A percentile compares a stretch with the other conserved stretches of the same genome.
These are phyloP conservation scores for Penicillium sp. DNA, from an alignment of 2,329 filamentous ascomycete genomes.

Conservation along the genomic window DNA sequence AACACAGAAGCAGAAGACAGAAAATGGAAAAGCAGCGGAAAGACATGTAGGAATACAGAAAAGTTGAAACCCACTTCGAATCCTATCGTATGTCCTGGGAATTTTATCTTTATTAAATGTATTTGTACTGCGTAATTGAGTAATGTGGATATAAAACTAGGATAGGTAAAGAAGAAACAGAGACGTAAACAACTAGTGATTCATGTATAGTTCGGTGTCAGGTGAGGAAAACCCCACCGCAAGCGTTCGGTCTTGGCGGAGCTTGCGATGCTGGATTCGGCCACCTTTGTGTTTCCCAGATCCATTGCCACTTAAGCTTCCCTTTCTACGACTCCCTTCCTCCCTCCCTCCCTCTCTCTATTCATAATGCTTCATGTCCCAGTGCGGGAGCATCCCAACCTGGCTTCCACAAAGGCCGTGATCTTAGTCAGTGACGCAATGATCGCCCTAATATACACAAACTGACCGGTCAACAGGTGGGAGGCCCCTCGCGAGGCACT, in stretches of 20 bases:
- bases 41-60: background rate
- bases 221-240: slow-evolving; percentile 22
- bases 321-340: slow-evolving; percentile 1
- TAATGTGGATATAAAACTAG: no score
- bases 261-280: slow-evolving; percentile 16
- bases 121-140: no score
- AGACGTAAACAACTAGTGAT: background rate
- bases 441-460: slow-evolving; percentile 9
- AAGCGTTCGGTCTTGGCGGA: slow-evolving; percentile 24
- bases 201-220: slow-evolving; percentile 12
- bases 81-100: no score
- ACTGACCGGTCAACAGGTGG: slow-evolving; percentile 61
- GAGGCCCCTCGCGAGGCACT: slow-evolving; percentile 90
- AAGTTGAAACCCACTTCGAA: background rate
- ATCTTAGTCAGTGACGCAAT: slow-evolving; percentile 65
- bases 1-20: background rate
- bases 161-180: background rate
- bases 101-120: no score
- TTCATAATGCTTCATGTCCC: slow-evolving; percentile 45
- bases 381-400: slow-evolving; percentile 39
- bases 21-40: background rate
- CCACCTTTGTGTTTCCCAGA: slow-evolving; percentile 12
- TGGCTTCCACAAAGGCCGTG: slow-evolving; percentile 79
- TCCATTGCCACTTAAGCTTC: slow-evolving; percentile 2
- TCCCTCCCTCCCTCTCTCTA: background rate